Conservation (phyloP, 305 asterid species). For the Lippia alba region DNA sequence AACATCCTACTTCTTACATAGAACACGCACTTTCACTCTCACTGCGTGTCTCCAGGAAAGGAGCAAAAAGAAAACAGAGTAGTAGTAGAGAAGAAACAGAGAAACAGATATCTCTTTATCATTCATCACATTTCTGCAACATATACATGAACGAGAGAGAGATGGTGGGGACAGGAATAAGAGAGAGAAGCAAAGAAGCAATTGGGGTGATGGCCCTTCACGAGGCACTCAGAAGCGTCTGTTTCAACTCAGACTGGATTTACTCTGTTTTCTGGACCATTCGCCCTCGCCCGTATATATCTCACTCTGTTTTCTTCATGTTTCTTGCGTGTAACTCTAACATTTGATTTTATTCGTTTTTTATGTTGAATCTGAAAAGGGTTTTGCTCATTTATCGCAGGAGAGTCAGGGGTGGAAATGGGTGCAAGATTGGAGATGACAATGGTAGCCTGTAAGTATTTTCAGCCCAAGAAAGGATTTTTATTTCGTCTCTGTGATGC, state of each 20-base stretch:
- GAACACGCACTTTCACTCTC: conserved; percentile 49
- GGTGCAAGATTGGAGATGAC: conserved; percentile 97
- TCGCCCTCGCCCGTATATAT: conserved; percentile 93
- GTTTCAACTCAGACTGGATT: conserved; percentile 98
- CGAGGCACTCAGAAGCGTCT: conserved; percentile 93
- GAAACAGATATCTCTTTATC: too few species aligned
- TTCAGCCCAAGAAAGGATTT: neutral
- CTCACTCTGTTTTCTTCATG: conserved; percentile 11
- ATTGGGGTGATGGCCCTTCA: conserved; percentile 99
- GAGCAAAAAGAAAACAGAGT: conserved; percentile 13
- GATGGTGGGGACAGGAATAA: conserved; percentile 95
- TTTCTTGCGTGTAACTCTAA: conserved; percentile 15
- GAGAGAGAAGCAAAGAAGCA: conserved; percentile 99
- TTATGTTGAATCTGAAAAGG: conserved; percentile 22
- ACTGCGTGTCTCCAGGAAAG: conserved; percentile 35
- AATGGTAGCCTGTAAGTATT: conserved; percentile 96
- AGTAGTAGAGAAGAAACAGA: neutral
- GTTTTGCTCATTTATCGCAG: conserved; percentile 50
- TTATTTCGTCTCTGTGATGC: neutral
- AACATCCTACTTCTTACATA: neutral
- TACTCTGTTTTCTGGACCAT: conserved; percentile 99
- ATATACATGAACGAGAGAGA: conserved; percentile 30
- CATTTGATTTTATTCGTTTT: neutral
- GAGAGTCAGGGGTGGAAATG: conserved; percentile 94
- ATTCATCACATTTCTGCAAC: too few species aligned